phyloP scores from a whole-genome alignment of 495 filamentous ascomycete species.

The Talaromyces liani region DNA sequence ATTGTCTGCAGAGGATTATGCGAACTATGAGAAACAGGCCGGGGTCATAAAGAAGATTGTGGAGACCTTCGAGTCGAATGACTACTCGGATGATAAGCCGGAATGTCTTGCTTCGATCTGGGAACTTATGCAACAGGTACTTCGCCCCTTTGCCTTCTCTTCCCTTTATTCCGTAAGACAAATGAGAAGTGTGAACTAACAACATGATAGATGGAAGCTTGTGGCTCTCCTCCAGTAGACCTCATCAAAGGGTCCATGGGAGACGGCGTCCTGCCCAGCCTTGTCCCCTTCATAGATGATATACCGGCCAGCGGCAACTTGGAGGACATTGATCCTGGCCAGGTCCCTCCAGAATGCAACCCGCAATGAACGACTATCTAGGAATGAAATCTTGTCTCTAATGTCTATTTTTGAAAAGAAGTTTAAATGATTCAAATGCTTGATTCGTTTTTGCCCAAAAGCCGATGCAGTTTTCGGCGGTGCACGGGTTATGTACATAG shows the following conservation, averaged over 20 bases:
- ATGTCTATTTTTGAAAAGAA: not conserved
- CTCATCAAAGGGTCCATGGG: constrained; percentile 44
- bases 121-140: constrained; percentile 92
- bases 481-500: constrained; percentile 3
- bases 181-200: constrained; percentile 3
- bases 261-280: constrained; percentile 15
- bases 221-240: constrained; percentile 82
- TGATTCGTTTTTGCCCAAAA: not conserved
- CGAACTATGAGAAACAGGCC: constrained; percentile 76
- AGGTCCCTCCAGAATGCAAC: not conserved
- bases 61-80: constrained; percentile 69
- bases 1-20: constrained; percentile 59
- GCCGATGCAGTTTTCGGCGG: not conserved
- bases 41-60: constrained; percentile 81
- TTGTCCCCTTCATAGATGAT: constrained; percentile 50
- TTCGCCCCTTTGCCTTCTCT: constrained; percentile 12
- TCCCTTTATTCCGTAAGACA: constrained; percentile 8
- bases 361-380: not conserved
- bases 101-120: constrained; percentile 87
- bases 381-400: not conserved
- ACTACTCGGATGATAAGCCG: constrained; percentile 73
- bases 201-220: constrained; percentile 74
- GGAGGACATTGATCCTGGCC: not conserved
- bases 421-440: not conserved
- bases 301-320: constrained; percentile 18